These are phyloP conservation scores for Ligustrum vulgare DNA, from an alignment of 257 asterid species.

Conservation along the genomic window DNA sequence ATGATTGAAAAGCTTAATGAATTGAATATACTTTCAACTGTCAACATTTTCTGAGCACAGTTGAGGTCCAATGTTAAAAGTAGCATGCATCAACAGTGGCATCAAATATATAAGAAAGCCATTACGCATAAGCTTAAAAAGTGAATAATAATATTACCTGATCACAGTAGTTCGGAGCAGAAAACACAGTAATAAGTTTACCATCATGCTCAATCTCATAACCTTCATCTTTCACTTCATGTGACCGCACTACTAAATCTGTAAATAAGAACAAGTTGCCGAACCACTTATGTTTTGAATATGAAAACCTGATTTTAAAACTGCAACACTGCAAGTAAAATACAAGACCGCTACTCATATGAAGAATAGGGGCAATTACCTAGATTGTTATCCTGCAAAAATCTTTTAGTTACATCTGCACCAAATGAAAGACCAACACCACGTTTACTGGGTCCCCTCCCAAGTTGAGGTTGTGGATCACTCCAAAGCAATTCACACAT, in stretches of 20 bases:
- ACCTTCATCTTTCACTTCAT: slow-evolving; percentile 99
- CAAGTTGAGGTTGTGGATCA: slow-evolving; percentile 99
- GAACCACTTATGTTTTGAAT: slow-evolving; percentile 10
- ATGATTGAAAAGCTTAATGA: neutral
- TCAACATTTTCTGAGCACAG: neutral
- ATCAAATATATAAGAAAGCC: slow-evolving; percentile 10
- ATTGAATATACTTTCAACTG: neutral
- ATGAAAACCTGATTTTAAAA: neutral
- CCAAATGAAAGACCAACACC: slow-evolving; percentile 99
- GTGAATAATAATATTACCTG: slow-evolving; percentile 60
- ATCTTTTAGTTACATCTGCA: slow-evolving; percentile 80
- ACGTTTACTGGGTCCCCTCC: slow-evolving; percentile 99
- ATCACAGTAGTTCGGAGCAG: slow-evolving; percentile 98
- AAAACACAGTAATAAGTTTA: slow-evolving; percentile 95
- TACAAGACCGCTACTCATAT: neutral
- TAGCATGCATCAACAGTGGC: neutral
- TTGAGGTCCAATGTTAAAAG: neutral
- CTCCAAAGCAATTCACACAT: slow-evolving; percentile 99
- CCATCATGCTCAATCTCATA: slow-evolving; percentile 97
- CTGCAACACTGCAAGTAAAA: neutral
- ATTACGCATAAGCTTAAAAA: slow-evolving; percentile 11
- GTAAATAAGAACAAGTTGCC: slow-evolving; percentile 24
- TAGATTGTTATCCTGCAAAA: slow-evolving; percentile 86
- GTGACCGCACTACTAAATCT: slow-evolving; percentile 98
- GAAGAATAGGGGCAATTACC: slow-evolving; percentile 36